These are phyloP conservation scores for Fusarium sterilihyphosum DNA, from an alignment of 2,329 filamentous ascomycete genomes.

Conservation along the genomic window DNA sequence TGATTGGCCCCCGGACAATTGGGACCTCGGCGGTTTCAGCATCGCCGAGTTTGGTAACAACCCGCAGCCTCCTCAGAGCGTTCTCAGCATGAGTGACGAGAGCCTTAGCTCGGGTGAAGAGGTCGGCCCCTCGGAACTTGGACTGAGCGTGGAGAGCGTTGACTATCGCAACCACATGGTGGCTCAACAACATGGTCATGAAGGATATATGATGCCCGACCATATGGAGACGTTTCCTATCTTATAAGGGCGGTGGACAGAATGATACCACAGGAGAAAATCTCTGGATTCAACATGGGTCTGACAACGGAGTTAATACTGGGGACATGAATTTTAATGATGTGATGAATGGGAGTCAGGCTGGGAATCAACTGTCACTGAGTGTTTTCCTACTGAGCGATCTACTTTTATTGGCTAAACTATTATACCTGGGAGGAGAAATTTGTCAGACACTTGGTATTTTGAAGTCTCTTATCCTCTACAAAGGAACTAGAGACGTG, in stretches of 20 bases:
- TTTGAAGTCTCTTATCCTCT: neutral
- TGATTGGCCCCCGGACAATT: conserved; percentile 67
- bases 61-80: conserved; percentile 60
- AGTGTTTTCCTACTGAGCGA: conserved; percentile 15
- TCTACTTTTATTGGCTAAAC: conserved; percentile 11
- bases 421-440: conserved; percentile 14
- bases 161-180: conserved; percentile 47
- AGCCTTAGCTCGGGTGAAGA: conserved; percentile 67
- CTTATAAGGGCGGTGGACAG: conserved; percentile 19
- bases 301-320: conserved; percentile 26
- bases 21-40: conserved; percentile 63
- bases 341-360: conserved; percentile 19
- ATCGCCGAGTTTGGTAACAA: conserved; percentile 59
- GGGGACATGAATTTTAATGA: conserved; percentile 8
- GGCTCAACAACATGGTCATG: conserved; percentile 23
- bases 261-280: conserved; percentile 36
- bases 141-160: conserved; percentile 53
- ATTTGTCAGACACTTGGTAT: conserved; percentile 1
- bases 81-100: conserved; percentile 66
- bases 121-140: conserved; percentile 56
- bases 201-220: conserved; percentile 39
- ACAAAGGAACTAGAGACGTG: neutral
- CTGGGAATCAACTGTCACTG: neutral
- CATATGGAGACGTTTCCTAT: conserved; percentile 41
- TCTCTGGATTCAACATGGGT: conserved; percentile 3